Evolutionary conservation across 2,329 filamentous ascomycete species (phyloP).

Genomic region (Tolypocladium ophioglossoides): DNA sequence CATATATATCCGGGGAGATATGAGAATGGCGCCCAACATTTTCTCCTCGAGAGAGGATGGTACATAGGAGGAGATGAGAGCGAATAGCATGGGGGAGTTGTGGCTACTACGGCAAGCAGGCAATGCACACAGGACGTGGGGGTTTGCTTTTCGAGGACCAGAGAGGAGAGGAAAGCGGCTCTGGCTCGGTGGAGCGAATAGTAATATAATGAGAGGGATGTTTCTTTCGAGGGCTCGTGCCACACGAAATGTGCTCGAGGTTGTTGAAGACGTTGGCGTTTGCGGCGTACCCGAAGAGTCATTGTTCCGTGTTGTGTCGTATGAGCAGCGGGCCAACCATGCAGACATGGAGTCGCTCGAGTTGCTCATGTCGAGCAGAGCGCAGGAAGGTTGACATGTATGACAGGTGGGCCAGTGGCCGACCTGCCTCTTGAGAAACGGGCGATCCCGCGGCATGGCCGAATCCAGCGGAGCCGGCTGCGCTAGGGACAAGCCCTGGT

Average conservation of each 20-base stretch:
- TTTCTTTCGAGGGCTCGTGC: neutral
- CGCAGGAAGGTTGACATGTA: neutral
- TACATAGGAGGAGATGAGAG: neutral
- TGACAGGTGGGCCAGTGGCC: neutral
- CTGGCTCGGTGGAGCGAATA: neutral
- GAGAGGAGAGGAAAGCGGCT: no score
- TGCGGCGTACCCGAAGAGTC: neutral
- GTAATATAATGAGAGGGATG: neutral
- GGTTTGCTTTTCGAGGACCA: neutral
- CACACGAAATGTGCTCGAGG: neutral
- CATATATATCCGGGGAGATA: no score
- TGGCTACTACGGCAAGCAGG: neutral
- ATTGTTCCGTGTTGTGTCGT: neutral
- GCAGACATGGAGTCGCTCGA: neutral
- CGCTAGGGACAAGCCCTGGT: neutral
- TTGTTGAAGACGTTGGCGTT: neutral
- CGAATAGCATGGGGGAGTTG: neutral
- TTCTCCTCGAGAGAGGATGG: neutral
- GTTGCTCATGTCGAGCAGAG: neutral
- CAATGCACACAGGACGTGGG: neutral
- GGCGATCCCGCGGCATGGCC: no score
- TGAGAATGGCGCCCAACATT: neutral
- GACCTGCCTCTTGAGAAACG: no score
- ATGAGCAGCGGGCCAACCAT: neutral
- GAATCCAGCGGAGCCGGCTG: neutral